Evolutionary conservation across 169 alveolate species (phyloP).

Genomic region (Eimeria tenella): DNA sequence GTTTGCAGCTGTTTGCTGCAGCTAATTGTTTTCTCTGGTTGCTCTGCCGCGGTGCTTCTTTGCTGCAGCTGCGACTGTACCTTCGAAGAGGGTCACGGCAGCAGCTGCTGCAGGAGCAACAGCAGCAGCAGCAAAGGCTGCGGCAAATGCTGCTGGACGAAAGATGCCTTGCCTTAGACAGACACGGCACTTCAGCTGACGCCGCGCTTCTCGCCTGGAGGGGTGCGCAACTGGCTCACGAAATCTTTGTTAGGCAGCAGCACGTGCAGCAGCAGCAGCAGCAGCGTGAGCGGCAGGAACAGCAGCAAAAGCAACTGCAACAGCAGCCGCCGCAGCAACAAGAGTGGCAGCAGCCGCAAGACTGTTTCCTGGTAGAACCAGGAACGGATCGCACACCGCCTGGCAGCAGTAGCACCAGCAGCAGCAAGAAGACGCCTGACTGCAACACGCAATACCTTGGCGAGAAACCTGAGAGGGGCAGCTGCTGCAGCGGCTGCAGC

Average conservation of each 20-base stretch:
- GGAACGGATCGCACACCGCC: background rate
- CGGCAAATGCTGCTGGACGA: conserved; percentile 4
- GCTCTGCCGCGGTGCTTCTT: background rate
- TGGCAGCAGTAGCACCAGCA: background rate
- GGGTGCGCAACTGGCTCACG: conserved; percentile 2
- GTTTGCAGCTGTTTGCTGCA: background rate
- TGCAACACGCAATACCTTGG: no score
- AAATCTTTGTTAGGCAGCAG: background rate
- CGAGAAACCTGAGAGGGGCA: background rate
- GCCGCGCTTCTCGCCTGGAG: background rate
- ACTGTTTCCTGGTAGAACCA: background rate
- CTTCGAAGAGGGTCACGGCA: background rate
- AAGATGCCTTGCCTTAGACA: background rate
- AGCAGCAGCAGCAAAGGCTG: conserved; percentile 4
- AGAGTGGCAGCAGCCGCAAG: background rate
- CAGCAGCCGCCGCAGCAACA: background rate
- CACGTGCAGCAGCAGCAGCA: conserved; percentile 2
- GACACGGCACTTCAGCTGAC: background rate
- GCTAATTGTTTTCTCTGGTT: background rate
- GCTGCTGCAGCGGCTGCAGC: conserved; percentile 2
- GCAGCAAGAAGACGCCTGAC: no score
- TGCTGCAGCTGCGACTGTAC: background rate
- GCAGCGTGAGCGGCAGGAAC: background rate
- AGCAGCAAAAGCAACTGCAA: background rate
- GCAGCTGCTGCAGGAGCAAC: background rate